A percentile compares a stretch with the other conserved stretches of the same genome.
These are phyloP conservation scores for Hypoxylon lienhwacheense DNA, from an alignment of 495 filamentous ascomycete genomes.

Conservation along the genomic window DNA sequence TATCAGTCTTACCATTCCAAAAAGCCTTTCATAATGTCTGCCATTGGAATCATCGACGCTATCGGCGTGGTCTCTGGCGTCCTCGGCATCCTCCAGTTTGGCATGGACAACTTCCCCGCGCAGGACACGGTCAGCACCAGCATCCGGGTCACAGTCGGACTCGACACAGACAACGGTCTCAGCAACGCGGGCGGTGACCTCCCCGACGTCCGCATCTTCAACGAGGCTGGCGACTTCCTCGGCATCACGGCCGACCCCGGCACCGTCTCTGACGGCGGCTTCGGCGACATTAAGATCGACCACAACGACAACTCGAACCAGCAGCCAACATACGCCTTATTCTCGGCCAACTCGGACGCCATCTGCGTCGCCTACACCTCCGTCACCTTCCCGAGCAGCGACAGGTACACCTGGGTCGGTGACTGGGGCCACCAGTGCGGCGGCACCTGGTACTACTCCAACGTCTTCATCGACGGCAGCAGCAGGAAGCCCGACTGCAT, in stretches of 20 bases:
- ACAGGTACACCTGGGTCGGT: constrained; percentile 36
- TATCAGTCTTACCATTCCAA: not conserved
- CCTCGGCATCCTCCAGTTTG: constrained; percentile 33
- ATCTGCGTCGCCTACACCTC: constrained; percentile 35
- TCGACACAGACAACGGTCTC: constrained; percentile 29
- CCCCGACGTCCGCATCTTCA: constrained; percentile 41
- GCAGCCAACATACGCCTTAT: constrained; percentile 38
- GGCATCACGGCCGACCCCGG: constrained; percentile 32
- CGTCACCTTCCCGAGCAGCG: constrained; percentile 34
- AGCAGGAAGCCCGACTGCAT: constrained; percentile 40
- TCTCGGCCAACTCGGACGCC: constrained; percentile 38
- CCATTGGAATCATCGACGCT: constrained; percentile 24
- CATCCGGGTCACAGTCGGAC: constrained; percentile 32
- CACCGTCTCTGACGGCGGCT: constrained; percentile 24
- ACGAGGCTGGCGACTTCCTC: constrained; percentile 35
- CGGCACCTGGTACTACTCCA: constrained; percentile 42
- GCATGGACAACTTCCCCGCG: constrained; percentile 19
- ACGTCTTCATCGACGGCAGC: constrained; percentile 51
- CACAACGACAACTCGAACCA: constrained; percentile 19
- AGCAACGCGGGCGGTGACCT: constrained; percentile 35
- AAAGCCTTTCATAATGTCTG: constrained; percentile 17
- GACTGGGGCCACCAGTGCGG: constrained; percentile 39
- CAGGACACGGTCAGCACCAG: constrained; percentile 15
- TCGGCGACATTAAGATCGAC: constrained; percentile 28
- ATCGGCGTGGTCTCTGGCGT: constrained; percentile 24